These are phyloP conservation scores for Thraustochytrium striatum DNA, from an alignment of 352 stramenopile species.

Conservation along the genomic window DNA sequence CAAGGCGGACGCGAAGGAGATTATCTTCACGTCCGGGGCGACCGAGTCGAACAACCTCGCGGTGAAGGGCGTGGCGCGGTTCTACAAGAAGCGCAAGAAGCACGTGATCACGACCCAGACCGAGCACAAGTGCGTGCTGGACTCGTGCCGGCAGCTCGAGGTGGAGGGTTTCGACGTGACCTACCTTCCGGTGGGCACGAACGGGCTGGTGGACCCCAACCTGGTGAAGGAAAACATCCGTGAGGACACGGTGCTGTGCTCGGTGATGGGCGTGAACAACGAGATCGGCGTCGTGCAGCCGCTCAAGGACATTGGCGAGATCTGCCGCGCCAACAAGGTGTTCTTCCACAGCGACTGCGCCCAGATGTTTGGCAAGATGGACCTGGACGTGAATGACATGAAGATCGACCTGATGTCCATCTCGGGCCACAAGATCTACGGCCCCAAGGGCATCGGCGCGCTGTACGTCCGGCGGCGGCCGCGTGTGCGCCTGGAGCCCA, in stretches of 20 bases:
- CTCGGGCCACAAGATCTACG: conserved; percentile 96
- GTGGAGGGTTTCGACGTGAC: conserved; percentile 95
- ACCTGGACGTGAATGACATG: conserved; percentile 95
- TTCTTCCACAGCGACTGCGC: conserved; percentile 99
- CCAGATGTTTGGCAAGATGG: conserved; percentile 95
- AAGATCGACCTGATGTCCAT: conserved; percentile 98
- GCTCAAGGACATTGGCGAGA: conserved; percentile 89
- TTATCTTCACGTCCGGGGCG: conserved; percentile 97
- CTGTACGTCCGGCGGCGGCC: conserved; percentile 92
- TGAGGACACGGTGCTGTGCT: conserved; percentile 89
- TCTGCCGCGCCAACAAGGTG: conserved; percentile 83
- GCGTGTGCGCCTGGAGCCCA: conserved; percentile 91
- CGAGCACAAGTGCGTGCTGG: conserved; percentile 96
- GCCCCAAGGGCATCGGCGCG: conserved; percentile 96
- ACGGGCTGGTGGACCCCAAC: conserved; percentile 90
- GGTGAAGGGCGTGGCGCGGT: conserved; percentile 94
- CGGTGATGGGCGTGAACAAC: conserved; percentile 99
- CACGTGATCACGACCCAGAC: conserved; percentile 98
- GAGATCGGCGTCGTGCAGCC: conserved; percentile 98
- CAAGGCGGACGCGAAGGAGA: conserved; percentile 90
- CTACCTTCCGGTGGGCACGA: conserved; percentile 87
- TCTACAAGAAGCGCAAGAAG: conserved; percentile 91
- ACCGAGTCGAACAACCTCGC: conserved; percentile 99
- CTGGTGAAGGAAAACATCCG: conserved; percentile 87
- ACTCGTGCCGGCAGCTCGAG: conserved; percentile 93